Conservation (phyloP, 352 stramenopile genomes). For the Globisporangium solare region DNA sequence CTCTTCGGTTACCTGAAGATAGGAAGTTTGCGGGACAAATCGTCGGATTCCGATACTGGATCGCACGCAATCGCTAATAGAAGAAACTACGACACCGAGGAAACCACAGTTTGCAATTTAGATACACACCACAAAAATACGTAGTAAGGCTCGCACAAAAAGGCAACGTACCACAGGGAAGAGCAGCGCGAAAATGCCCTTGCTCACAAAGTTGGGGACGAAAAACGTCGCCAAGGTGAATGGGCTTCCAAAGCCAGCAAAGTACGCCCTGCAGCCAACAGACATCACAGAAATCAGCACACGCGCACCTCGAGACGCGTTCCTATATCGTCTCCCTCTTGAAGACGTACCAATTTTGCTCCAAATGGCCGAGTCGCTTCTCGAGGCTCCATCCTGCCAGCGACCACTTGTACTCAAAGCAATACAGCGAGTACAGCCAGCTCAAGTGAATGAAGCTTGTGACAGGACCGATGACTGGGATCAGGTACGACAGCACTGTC, state of each 20-base stretch:
- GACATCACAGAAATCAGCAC: background rate
- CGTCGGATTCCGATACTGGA: conserved; percentile 47
- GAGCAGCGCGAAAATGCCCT: conserved; percentile 84
- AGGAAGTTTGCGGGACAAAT: conserved; percentile 47
- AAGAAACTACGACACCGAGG: conserved; percentile 48
- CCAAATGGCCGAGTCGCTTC: conserved; percentile 64
- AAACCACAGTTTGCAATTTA: background rate
- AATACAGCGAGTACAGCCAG: conserved; percentile 89
- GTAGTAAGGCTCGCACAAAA: background rate
- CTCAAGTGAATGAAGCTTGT: conserved; percentile 83
- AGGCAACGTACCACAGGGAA: conserved; percentile 65
- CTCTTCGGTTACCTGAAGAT: conserved; percentile 58
- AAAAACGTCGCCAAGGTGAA: conserved; percentile 89
- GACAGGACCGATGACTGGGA: conserved; percentile 68
- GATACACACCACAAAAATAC: conserved; percentile 2
- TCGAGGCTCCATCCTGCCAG: conserved; percentile 84
- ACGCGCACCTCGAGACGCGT: background rate
- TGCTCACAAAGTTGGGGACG: conserved; percentile 88
- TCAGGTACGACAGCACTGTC: conserved; percentile 78
- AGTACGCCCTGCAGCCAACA: conserved; percentile 56
- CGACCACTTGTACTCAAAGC: conserved; percentile 90
- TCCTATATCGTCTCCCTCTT: background rate
- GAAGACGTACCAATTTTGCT: conserved; percentile 69
- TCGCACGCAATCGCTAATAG: conserved; percentile 79
- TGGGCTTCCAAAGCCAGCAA: conserved; percentile 80